These are phyloP conservation scores for Oenanthe sinensis DNA, from an alignment of 129 eudicot species.

Conservation along the genomic window DNA sequence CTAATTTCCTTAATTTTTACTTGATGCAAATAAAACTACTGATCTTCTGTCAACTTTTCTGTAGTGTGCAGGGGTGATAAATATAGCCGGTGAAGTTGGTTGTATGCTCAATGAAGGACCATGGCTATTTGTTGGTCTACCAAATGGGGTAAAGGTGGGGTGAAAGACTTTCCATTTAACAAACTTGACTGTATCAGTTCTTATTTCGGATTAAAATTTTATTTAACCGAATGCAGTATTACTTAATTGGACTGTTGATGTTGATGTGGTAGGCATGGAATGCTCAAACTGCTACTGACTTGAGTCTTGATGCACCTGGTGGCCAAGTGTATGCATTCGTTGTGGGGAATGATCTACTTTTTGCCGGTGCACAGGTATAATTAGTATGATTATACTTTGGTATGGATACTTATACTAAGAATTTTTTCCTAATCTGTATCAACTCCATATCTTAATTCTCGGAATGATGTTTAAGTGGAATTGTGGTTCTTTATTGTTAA, in stretches of 20 bases:
- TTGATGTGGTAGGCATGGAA: slow-evolving; percentile 69
- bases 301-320: slow-evolving; percentile 79
- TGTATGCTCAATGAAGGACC: slow-evolving; percentile 98
- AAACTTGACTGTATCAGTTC: not conserved
- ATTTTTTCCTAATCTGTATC: not conserved
- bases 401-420: not conserved
- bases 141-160: slow-evolving; percentile 78
- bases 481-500: not conserved
- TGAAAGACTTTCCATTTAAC: not conserved
- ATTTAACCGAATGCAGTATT: not conserved
- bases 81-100: slow-evolving; percentile 72
- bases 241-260: not conserved
- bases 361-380: slow-evolving; percentile 86
- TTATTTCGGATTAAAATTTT: not conserved
- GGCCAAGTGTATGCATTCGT: slow-evolving; percentile 85
- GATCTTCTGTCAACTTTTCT: slow-evolving; percentile 11
- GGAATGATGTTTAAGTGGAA: not conserved
- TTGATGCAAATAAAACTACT: not conserved
- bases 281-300: slow-evolving; percentile 60
- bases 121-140: slow-evolving; percentile 84
- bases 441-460: not conserved
- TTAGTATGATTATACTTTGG: not conserved
- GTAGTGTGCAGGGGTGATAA: slow-evolving; percentile 68
- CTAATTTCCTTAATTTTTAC: not conserved
- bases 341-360: slow-evolving; percentile 75